These are phyloP conservation scores for Fusarium hostae DNA, from an alignment of 2,329 filamentous ascomycete genomes.

Conservation along the genomic window DNA sequence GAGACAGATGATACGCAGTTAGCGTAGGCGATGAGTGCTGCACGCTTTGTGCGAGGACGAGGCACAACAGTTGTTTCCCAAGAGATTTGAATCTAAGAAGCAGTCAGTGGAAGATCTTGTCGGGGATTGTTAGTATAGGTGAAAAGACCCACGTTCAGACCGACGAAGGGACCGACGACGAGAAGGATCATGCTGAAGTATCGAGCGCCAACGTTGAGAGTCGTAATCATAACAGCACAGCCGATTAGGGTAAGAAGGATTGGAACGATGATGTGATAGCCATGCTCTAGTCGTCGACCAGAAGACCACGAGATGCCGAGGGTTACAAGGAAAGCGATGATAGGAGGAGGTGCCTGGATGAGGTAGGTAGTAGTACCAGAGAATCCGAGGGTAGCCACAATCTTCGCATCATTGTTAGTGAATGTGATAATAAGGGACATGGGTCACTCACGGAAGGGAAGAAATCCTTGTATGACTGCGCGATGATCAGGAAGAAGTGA, in stretches of 20 bases:
- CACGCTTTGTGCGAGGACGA: constrained; percentile 53
- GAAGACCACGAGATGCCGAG: constrained; percentile 53
- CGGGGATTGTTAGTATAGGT: rapidly evolving
- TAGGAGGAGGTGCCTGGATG: constrained; percentile 54
- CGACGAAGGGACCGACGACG: constrained; percentile 52
- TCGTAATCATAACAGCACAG: constrained; percentile 56
- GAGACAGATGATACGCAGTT: constrained; percentile 54
- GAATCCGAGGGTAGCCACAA: constrained; percentile 46
- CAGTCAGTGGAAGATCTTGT: rapidly evolving
- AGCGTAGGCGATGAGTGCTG: constrained; percentile 55
- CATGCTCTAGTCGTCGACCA: constrained; percentile 51
- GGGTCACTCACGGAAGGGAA: constrained; percentile 50
- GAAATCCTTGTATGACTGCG: constrained; percentile 55
- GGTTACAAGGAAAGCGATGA: constrained; percentile 55
- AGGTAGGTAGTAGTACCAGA: constrained; percentile 50
- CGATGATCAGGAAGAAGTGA: constrained; percentile 58
- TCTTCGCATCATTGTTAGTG: constrained; percentile 20
- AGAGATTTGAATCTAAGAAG: constrained; percentile 46
- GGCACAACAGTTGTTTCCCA: constrained; percentile 57
- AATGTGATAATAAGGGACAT: too few species aligned
- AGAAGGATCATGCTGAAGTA: constrained; percentile 57
- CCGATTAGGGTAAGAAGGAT: constrained; percentile 52
- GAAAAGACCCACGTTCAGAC: constrained; percentile 47
- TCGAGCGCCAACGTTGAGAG: constrained; percentile 53
- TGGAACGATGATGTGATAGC: constrained; percentile 54